Percentiles rank a stretch among this genome's conserved stretches.
Evolutionary conservation across 2,329 filamentous ascomycete species (phyloP).

Genomic region (Tolypocladium ovalisporum): DNA sequence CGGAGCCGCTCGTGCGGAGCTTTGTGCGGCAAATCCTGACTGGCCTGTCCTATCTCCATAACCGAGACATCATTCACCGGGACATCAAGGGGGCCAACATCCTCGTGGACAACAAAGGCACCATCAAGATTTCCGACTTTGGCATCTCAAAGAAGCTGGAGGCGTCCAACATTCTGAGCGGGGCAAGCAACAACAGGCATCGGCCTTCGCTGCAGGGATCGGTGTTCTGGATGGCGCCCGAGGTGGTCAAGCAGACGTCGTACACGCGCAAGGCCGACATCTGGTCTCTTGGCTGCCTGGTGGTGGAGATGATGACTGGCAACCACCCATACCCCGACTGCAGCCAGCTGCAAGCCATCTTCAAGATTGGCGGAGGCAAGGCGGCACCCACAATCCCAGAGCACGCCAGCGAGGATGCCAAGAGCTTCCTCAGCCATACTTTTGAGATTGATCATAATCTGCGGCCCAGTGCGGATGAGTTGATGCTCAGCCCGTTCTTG

Average conservation of each 20-base stretch:
- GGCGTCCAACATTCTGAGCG: conserved; percentile 70
- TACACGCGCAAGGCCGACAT: conserved; percentile 99
- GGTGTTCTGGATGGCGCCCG: conserved; percentile 99
- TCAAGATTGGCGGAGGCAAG: conserved; percentile 88
- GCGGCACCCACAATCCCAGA: conserved; percentile 84
- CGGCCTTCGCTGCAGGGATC: conserved; percentile 83
- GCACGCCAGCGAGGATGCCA: conserved; percentile 72
- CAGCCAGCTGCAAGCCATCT: conserved; percentile 94
- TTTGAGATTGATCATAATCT: conserved; percentile 95
- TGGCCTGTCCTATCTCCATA: conserved; percentile 87
- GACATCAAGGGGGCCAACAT: conserved; percentile 99
- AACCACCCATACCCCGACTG: conserved; percentile 94
- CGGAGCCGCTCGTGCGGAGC: conserved; percentile 86
- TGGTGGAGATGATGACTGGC: conserved; percentile 99
- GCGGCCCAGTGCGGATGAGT: conserved; percentile 81
- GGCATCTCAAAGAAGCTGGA: conserved; percentile 98
- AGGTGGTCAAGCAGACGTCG: conserved; percentile 94
- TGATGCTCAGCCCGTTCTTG: conserved; percentile 76
- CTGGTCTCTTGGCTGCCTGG: conserved; percentile 91
- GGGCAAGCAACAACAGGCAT: conserved; percentile 56
- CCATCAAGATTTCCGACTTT: conserved; percentile 98
- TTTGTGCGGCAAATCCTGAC: conserved; percentile 94
- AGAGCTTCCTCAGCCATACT: conserved; percentile 73
- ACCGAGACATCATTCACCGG: conserved; percentile 90
- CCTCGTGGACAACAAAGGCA: conserved; percentile 96